Percentiles rank a stretch among this genome's conserved stretches.
Conservation (phyloP, 2,329 filamentous ascomycete genomes). For the Leptodontidium sp. region DNA sequence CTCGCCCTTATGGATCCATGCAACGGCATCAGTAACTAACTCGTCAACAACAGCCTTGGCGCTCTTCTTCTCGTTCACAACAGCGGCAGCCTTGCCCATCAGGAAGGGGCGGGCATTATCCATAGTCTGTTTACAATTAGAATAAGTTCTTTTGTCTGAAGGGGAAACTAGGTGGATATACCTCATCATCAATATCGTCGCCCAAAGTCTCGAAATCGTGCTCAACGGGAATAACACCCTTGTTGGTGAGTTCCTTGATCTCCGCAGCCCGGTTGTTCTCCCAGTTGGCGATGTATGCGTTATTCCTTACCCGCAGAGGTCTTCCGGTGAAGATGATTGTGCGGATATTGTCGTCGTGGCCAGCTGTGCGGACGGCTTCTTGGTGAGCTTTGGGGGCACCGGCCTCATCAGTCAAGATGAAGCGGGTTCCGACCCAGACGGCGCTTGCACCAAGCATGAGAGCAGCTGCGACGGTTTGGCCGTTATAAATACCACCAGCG, state of each 20-base stretch:
- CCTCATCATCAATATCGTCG: slow-evolving; percentile 67
- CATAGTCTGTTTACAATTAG: slow-evolving; percentile 63
- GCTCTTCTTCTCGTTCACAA: slow-evolving; percentile 90
- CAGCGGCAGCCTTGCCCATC: slow-evolving; percentile 97
- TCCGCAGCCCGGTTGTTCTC: slow-evolving; percentile 89
- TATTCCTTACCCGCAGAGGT: slow-evolving; percentile 90
- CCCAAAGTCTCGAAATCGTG: slow-evolving; percentile 89
- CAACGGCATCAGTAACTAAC: slow-evolving; percentile 83
- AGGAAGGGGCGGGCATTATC: slow-evolving; percentile 91
- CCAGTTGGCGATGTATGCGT: slow-evolving; percentile 95
- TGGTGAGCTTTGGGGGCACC: slow-evolving; percentile 94
- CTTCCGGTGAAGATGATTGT: slow-evolving; percentile 99
- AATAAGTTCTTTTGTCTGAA: not conserved
- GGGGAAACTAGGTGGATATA: slow-evolving; percentile 8
- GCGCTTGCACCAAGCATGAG: slow-evolving; percentile 91
- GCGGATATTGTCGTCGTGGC: slow-evolving; percentile 94
- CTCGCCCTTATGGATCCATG: slow-evolving; percentile 72
- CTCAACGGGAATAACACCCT: slow-evolving; percentile 94
- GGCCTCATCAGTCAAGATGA: slow-evolving; percentile 93
- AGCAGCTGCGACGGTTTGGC: slow-evolving; percentile 85
- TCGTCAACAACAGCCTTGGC: slow-evolving; percentile 95
- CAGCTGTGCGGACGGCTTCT: slow-evolving; percentile 89
- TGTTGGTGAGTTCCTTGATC: slow-evolving; percentile 89
- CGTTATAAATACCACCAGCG: slow-evolving; percentile 93
- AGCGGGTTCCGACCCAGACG: slow-evolving; percentile 97